Evolutionary conservation across 345 rosid genomes (phyloP).

Genomic region (Citrus maxima): DNA sequence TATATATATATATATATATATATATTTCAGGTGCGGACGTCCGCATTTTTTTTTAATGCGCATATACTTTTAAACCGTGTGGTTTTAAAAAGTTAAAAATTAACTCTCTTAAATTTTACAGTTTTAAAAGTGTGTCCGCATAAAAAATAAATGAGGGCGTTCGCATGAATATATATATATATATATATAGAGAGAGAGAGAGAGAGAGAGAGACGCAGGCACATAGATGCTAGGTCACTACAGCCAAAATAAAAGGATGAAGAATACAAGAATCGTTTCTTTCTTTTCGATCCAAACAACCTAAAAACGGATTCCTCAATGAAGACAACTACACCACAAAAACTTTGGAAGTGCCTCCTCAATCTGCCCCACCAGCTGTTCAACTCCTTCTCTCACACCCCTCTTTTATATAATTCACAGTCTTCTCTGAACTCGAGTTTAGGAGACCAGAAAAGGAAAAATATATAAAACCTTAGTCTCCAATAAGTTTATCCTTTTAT

Average conservation of each 20-base stretch:
- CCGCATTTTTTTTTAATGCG: no score
- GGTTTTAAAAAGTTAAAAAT: no score
- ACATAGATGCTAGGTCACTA: background rate
- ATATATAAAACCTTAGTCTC: background rate
- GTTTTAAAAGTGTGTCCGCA: no score
- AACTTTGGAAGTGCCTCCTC: slow-evolving; percentile 33
- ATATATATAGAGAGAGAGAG: no score
- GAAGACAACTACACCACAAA: slow-evolving; percentile 17
- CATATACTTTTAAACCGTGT: rapidly evolving
- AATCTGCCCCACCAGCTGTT: slow-evolving; percentile 27
- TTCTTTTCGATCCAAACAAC: slow-evolving; percentile 17
- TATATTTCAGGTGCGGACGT: no score
- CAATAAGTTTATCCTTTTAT: background rate
- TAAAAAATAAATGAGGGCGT: rapidly evolving
- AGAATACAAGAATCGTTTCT: slow-evolving; percentile 18
- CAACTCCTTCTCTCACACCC: background rate
- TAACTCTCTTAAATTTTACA: rapidly evolving
- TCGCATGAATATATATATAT: no score
- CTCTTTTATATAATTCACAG: slow-evolving; percentile 19
- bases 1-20: no score
- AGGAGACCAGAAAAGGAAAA: background rate
- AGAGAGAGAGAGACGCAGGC: background rate
- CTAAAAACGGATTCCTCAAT: slow-evolving; percentile 30
- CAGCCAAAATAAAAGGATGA: slow-evolving; percentile 20
- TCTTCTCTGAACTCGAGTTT: slow-evolving; percentile 3